Percentiles rank a stretch among this genome's conserved stretches.
Evolutionary conservation across 179 eudicot genomes (phyloP).

Genomic region (Corrigiola litoralis): DNA sequence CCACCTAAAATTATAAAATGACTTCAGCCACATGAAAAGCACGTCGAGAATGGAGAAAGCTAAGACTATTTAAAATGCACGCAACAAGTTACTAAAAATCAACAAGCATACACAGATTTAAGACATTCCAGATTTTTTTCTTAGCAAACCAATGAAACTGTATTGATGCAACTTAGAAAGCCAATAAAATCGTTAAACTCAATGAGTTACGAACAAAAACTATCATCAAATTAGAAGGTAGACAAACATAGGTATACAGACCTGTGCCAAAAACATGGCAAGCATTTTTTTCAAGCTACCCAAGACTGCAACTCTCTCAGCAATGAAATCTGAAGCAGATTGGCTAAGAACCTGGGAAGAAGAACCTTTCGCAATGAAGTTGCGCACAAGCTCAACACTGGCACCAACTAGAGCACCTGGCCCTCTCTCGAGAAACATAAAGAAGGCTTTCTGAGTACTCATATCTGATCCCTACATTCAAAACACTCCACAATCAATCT

Average conservation of each 20-base stretch:
- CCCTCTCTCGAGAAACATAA: slow-evolving; percentile 87
- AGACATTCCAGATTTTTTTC: too few species aligned
- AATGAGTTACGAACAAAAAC: too few species aligned
- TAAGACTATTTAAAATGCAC: too few species aligned
- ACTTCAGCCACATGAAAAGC: too few species aligned
- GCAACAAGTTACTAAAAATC: too few species aligned
- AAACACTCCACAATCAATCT: background rate
- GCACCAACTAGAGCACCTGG: slow-evolving; percentile 73
- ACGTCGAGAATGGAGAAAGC: too few species aligned
- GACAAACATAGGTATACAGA: slow-evolving; percentile 16
- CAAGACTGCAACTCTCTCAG: slow-evolving; percentile 66
- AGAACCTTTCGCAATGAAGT: slow-evolving; percentile 56
- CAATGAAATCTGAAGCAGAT: slow-evolving; percentile 65
- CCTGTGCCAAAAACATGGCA: slow-evolving; percentile 90
- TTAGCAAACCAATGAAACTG: too few species aligned
- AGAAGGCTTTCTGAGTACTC: slow-evolving; percentile 65
- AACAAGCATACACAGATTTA: too few species aligned
- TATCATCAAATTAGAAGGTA: too few species aligned
- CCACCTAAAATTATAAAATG: too few species aligned
- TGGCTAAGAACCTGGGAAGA: slow-evolving; percentile 49
- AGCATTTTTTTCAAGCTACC: slow-evolving; percentile 62
- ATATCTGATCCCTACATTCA: slow-evolving; percentile 64
- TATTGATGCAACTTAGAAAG: background rate
- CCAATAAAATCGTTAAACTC: background rate
- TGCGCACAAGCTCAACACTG: slow-evolving; percentile 50